Percentiles rank a stretch among this genome's conserved stretches.
These are phyloP conservation scores for Ramaria rubella DNA, from an alignment of 768 basidiomycete genomes.

Conservation along the genomic window DNA sequence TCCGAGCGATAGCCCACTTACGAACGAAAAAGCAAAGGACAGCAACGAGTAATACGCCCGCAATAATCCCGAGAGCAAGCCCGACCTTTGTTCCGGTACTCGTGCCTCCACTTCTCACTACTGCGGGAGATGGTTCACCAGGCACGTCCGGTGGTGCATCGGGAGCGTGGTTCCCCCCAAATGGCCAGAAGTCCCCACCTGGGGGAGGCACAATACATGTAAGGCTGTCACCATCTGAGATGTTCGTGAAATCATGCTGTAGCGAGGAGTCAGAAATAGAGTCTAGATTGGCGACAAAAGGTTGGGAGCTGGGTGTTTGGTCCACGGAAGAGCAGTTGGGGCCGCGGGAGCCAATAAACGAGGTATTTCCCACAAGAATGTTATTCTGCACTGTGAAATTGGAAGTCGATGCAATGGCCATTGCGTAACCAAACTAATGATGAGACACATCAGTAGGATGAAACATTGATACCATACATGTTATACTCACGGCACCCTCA, in stretches of 20 bases:
- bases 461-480: neutral
- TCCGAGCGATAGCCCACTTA: conserved; percentile 37
- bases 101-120: neutral
- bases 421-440: conserved; percentile 64
- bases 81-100: conserved; percentile 27
- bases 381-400: conserved; percentile 68
- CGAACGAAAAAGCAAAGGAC: conserved; percentile 42
- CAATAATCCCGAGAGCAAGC: conserved; percentile 39
- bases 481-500: conserved; percentile 16
- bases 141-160: neutral
- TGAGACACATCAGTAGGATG: neutral
- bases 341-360: conserved; percentile 65
- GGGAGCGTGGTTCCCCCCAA: conserved; percentile 29
- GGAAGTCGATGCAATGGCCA: conserved; percentile 54
- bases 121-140: neutral
- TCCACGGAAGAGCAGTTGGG: conserved; percentile 53
- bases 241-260: conserved; percentile 47
- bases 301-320: conserved; percentile 43
- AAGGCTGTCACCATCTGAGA: conserved; percentile 49
- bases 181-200: conserved; percentile 70
- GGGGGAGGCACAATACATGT: conserved; percentile 63
- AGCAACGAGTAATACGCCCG: conserved; percentile 38
- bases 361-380: conserved; percentile 56
- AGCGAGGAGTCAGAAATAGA: conserved; percentile 35
- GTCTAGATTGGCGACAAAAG: conserved; percentile 52